phyloP scores from a whole-genome alignment of 768 basidiomycete species.

The Tylopilus rubrobrunneus region DNA sequence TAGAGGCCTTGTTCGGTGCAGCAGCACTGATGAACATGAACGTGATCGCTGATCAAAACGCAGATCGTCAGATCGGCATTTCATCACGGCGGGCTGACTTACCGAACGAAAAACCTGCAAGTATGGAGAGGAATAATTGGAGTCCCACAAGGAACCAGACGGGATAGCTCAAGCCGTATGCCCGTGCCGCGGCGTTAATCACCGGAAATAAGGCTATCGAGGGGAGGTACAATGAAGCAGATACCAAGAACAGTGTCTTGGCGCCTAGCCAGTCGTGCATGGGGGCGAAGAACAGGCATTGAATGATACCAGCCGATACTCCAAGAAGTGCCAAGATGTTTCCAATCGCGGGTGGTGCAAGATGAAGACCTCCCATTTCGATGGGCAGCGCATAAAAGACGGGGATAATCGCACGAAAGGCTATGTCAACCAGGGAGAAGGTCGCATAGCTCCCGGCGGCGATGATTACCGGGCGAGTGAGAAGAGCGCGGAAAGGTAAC shows the following conservation, averaged over 20 bases:
- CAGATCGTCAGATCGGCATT: neutral
- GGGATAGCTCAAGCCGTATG: conserved; percentile 34
- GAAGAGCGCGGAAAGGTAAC: conserved; percentile 45
- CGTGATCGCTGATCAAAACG: conserved; percentile 44
- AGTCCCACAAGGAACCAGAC: conserved; percentile 51
- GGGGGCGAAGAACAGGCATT: conserved; percentile 57
- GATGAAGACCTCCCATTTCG: conserved; percentile 27
- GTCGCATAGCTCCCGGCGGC: conserved; percentile 58
- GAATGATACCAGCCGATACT: conserved; percentile 39
- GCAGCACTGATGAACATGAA: conserved; percentile 68
- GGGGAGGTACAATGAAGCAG: conserved; percentile 47
- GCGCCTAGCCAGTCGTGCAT: conserved; percentile 56
- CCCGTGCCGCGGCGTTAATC: conserved; percentile 36
- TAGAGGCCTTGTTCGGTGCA: conserved; percentile 61
- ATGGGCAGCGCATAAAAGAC: conserved; percentile 32
- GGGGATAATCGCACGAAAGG: conserved; percentile 45
- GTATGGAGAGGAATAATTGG: conserved; percentile 44
- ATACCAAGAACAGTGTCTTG: conserved; percentile 50
- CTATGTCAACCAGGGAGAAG: conserved; percentile 60
- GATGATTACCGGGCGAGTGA: conserved; percentile 50
- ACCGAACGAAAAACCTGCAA: conserved; percentile 54
- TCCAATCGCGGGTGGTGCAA: conserved; percentile 31
- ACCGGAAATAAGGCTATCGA: conserved; percentile 41
- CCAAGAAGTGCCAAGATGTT: conserved; percentile 24
- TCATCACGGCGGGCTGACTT: conserved; percentile 17